Conservation (phyloP, 352 stramenopile species). For the Globisporangium apiculatum region DNA sequence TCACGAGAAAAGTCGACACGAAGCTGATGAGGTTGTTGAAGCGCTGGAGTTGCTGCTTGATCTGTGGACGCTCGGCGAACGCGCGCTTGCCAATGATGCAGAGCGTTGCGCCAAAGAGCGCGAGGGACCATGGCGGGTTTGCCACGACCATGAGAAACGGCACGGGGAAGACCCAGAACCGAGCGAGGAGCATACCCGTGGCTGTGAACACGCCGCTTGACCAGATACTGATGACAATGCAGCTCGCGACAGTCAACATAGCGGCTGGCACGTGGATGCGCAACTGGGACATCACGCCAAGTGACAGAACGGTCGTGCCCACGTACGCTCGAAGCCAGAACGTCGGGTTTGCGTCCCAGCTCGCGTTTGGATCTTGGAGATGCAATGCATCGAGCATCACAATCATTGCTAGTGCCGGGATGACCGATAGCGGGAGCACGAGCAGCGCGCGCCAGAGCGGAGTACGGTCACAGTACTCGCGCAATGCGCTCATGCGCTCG, state of each 20-base stretch:
- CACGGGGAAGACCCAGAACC: constrained; percentile 7
- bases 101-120: constrained; percentile 3
- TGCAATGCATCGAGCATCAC: constrained; percentile 9
- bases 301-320: not conserved
- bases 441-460: constrained; percentile 3
- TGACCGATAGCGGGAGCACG: constrained; percentile 1
- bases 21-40: constrained; percentile 1
- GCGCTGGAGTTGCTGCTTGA: constrained; percentile 1
- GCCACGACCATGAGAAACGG: constrained; percentile 6
- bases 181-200: not conserved
- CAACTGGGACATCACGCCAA: constrained; percentile 2
- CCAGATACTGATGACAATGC: not conserved
- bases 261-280: not conserved
- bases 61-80: constrained; percentile 10
- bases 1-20: not conserved
- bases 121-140: not conserved
- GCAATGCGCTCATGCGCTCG: constrained; percentile 15
- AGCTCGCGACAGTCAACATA: not conserved
- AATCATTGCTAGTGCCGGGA: constrained; percentile 8
- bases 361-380: constrained; percentile 7
- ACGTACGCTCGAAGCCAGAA: constrained; percentile 3
- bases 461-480: constrained; percentile 12
- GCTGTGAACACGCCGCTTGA: not conserved
- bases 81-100: constrained; percentile 3
- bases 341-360: not conserved